These are phyloP conservation scores for Oligophagozyma castellii DNA, from an alignment of 1,139 yeast genomes.

Conservation along the genomic window DNA sequence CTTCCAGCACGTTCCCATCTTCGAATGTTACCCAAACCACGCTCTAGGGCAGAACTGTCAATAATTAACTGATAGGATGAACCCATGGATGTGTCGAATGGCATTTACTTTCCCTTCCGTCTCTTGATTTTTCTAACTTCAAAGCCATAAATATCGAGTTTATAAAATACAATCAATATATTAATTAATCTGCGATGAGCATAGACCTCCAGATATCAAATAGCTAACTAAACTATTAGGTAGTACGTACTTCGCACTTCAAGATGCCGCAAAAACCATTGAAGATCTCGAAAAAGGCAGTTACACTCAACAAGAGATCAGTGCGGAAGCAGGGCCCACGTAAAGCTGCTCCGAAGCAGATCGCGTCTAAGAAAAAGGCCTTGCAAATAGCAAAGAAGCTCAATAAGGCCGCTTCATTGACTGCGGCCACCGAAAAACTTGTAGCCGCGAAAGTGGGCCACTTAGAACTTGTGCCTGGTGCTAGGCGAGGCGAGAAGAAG, in stretches of 20 bases:
- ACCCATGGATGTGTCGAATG: too few relatives aligned
- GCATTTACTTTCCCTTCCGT: neutral
- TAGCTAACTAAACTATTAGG: too few relatives aligned
- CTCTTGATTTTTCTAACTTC: neutral
- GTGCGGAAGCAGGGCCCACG: constrained; percentile 42
- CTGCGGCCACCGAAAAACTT: constrained; percentile 66
- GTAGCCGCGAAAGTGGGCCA: constrained; percentile 92
- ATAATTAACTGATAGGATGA: constrained; percentile 22
- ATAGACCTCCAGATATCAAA: too few relatives aligned
- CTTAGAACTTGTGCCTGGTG: constrained; percentile 78
- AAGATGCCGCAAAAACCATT: constrained; percentile 30
- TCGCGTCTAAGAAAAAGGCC: constrained; percentile 45
- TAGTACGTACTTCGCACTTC: too few relatives aligned
- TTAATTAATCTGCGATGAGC: neutral
- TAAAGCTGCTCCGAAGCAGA: constrained; percentile 61
- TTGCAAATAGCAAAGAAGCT: constrained; percentile 42
- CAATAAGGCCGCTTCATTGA: constrained; percentile 49
- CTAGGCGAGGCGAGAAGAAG: constrained; percentile 72
- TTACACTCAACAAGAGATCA: constrained; percentile 27
- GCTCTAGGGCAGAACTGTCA: constrained; percentile 23
- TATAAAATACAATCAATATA: neutral
- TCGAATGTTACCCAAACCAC: constrained; percentile 22
- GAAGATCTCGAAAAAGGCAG: constrained; percentile 25
- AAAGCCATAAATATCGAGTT: constrained; percentile 1
- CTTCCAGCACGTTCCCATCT: constrained; percentile 16